phyloP scores from a whole-genome alignment of 164 flowering plant genomes.

The Vitis rotundifolia region DNA sequence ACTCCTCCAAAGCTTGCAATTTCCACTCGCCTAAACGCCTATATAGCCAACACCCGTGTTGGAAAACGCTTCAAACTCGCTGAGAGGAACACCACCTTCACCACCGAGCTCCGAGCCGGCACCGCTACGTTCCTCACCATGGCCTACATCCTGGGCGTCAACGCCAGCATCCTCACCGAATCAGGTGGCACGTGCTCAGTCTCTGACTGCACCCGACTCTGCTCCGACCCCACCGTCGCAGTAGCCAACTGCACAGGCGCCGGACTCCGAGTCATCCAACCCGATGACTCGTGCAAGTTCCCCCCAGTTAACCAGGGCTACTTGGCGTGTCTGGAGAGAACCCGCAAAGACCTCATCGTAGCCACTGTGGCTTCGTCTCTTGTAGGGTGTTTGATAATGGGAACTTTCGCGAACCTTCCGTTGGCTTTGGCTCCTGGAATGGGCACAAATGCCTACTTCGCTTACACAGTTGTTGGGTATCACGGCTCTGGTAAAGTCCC shows the following conservation, averaged over 20 bases:
- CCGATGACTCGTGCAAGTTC: constrained; percentile 56
- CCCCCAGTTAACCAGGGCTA: constrained; percentile 65
- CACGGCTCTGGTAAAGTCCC: constrained; percentile 81
- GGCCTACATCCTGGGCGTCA: constrained; percentile 96
- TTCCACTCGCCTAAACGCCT: constrained; percentile 45
- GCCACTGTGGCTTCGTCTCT: constrained; percentile 66
- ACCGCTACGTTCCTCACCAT: constrained; percentile 92
- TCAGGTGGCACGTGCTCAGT: constrained; percentile 87
- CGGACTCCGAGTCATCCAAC: constrained; percentile 30
- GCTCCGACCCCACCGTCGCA: constrained; percentile 45
- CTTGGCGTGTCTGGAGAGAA: constrained; percentile 43
- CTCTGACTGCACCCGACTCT: constrained; percentile 67
- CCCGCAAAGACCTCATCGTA: constrained; percentile 57
- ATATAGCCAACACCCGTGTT: constrained; percentile 42
- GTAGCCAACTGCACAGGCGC: constrained; percentile 38
- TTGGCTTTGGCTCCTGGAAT: constrained; percentile 87
- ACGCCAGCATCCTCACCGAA: constrained; percentile 84
- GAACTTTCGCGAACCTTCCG: constrained; percentile 77
- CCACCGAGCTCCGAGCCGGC: constrained; percentile 92
- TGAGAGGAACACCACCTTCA: constrained; percentile 67
- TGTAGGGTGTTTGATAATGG: constrained; percentile 72
- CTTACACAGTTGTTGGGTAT: constrained; percentile 90
- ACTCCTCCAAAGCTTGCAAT: constrained; percentile 3
- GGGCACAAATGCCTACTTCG: constrained; percentile 92
- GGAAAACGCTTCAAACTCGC: constrained; percentile 71